Evolutionary conservation across 179 eudicot genomes (phyloP).

Genomic region (Monotropa hypopitys): DNA sequence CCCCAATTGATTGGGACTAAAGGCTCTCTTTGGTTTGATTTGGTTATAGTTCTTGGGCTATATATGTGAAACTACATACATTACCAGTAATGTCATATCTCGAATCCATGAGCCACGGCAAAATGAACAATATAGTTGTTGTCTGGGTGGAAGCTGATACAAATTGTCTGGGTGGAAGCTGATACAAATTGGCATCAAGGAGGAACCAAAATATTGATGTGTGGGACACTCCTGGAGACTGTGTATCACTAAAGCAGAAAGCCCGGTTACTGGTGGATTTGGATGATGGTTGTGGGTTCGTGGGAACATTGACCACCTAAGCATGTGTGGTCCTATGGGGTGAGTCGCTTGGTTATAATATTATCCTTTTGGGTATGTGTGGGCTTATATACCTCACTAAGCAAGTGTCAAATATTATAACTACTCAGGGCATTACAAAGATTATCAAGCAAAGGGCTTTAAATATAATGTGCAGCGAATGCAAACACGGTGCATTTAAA

Average conservation of each 20-base stretch:
- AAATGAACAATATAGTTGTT: neutral
- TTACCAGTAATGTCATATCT: neutral
- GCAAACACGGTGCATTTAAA: neutral
- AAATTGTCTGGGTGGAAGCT: no score
- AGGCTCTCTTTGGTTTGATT: no score
- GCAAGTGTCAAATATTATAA: neutral
- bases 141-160: no score
- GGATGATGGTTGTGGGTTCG: neutral
- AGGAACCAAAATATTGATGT: no score
- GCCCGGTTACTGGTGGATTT: neutral
- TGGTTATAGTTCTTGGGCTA: neutral
- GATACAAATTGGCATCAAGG: no score
- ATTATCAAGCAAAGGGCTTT: neutral
- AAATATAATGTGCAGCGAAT: neutral
- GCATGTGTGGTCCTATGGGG: neutral
- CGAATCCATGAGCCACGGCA: neutral
- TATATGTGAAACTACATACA: neutral
- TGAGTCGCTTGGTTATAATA: neutral
- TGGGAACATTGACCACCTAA: neutral
- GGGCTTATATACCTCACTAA: neutral
- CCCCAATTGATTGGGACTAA: no score
- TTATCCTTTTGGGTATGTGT: neutral
- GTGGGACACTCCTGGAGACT: neutral
- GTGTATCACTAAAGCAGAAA: neutral
- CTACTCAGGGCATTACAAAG: neutral